Evolutionary conservation across 1,284 basidiomycete species (phyloP), one percentile per base, ranked within the genome.

Genomic region (Cutaneotrichosporon mucoides): DNA sequence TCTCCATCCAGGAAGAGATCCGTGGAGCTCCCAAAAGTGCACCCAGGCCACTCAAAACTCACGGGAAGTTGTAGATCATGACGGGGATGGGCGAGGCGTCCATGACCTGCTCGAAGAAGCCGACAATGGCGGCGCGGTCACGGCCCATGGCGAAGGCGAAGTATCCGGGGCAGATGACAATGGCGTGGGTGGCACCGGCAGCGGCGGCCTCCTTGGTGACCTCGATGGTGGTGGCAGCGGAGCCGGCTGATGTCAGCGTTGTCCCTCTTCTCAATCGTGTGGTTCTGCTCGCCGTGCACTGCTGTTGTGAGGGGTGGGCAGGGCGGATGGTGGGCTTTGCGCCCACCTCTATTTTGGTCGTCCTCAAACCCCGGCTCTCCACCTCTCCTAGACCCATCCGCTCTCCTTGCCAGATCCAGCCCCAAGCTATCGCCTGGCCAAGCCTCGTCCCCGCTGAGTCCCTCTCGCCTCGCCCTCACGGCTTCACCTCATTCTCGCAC

Each of bases 21-120:
- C 24, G 24, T 24, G 3, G 24, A 24, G 24, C 24, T 24, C 24
- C 2, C 24, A 2, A 24, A 3, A 24, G 24, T 24, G n/a, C n/a
- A 24, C 24, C 24, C 24, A 24, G 24, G 24, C 24, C 24, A 24
- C 24, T 24, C 3, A 24, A 24, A 24, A 7, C 78, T 68, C 68
- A 80, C 48, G 92, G 89, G 80, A 92, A 94, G 79, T 94, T 94
- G 82, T 95, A 95, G 53, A 94, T 83, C 86, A 95, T 87, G 46
- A 88, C 85, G 0, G 91, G 92, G 50, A 95, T 83, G 0, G 89
- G 89, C 1, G 87, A 90, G 2, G 82, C 83, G 69, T 90, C 88
- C 34, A 91, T 89, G 12, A 93, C 88, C 83, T 90, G 70, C 15
- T 60, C 64, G 63, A 78, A 79, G 69, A 76, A 80, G 57, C 69